Evolutionary conservation across 2,329 filamentous ascomycete species (phyloP), one percentile per base, ranked within the genome.

Genomic region (Xylariaceae sp.): DNA sequence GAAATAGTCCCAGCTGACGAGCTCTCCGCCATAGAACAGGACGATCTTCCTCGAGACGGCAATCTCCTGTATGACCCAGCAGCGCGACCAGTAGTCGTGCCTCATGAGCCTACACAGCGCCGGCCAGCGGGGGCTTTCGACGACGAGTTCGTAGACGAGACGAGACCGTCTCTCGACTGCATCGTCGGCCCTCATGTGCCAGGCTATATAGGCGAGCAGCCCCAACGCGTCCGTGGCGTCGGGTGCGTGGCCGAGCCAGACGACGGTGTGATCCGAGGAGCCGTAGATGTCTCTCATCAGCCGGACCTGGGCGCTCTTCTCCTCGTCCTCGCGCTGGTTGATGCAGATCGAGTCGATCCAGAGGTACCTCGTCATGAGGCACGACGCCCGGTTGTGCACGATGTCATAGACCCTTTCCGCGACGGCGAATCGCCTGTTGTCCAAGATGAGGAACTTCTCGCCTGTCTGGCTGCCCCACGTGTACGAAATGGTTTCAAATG

Each of bases 271-370:
- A 9, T 29, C 17, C 4, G 36, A 33, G 9, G 31, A 34, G 24
- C 31, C 14, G 13, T 34, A 39, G 17, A 39, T 39, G 5, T 30
- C 23, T 31, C 17, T 39, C 36, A 39, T 39, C n/a, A 39, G 16
- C 18, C 11, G 23, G n/a, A 34, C 31, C 28, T 39, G 36, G 23
- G 24, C 32, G 24, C 36, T 29, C 24, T 39, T 39, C n/a, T 39
- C 36, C 2, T 34, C 24, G 12, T 23, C 31, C 5, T 39, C 31
- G 17, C 11, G n/a, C 23, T 39, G 36, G 21, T 39, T 39, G 17
- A 39, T 39, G 14, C 36, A 39, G 12, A 34, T 34, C 2, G 30
- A 34, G 24, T 39, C 36, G 8, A 39, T 39, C 36, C 36, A 39
- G 15, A 39, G n/a, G 13, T 39, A 39, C 16, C 30, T 36, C 17